Evolutionary conservation across 148 eudicot species (phyloP), one percentile per base, ranked within the genome.

Genomic region (Amaranthus hypochondriacus): DNA sequence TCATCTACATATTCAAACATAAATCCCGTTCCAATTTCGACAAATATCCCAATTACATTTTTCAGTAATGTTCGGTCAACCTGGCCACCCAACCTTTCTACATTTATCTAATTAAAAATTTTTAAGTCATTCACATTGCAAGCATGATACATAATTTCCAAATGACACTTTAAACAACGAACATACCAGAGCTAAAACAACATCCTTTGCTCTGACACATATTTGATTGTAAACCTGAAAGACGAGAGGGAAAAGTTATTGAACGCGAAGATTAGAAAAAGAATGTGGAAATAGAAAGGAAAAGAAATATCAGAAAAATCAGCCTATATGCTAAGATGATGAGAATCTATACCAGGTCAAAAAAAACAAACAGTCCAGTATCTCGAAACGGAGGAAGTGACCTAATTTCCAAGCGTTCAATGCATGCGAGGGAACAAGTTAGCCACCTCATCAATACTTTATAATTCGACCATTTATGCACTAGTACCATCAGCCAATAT

Each of bases 1-100:
- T 89, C 97, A 3, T 75, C 84, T 49, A 80, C 84, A 69, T 91
- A 91, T 39, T 5, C 82, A 1, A 79, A 79, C 83, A 79, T 81
- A 5, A 74, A 70, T 39, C 86, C 85, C 86, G 78, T 79, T 73
- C 90, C 93, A 58, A 91, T 84, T 69, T 82, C 90, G 13, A 89
- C 89, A 78, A 69, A 86, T 47, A 91, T 82, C 60, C 76, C 90
- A 39, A 87, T 66, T 44, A 83, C 86, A 75, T 87, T 89, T 85
- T 91, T 91, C 70, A 91, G 55, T 59, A 91, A 70, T 62, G 90
- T 83, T 28, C 90, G 83, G 39, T 91, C 93, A 52, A 91, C 81
- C 79, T 86, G 87, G 61, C 80, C 87, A 46, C 90, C 97, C 69
- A 87, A 93, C 8, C 93, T 87, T 78, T 91, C 97, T 80, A 57